Conservation (phyloP, 345 rosid species). For the Punica granatum region DNA sequence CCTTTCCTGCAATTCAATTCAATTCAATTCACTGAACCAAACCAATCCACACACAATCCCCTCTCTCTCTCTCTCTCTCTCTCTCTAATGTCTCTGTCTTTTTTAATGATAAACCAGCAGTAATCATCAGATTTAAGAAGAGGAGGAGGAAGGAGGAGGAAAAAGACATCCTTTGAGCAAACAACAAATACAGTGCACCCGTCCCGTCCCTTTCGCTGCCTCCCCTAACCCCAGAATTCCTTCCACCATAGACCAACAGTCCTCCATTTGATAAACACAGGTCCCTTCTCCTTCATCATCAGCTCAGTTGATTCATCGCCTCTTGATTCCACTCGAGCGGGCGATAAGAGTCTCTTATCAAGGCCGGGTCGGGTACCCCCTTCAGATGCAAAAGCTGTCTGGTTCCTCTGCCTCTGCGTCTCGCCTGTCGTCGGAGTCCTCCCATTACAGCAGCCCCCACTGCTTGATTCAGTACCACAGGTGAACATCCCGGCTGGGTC, state of each 20-base stretch:
- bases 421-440: neutral
- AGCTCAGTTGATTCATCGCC: neutral
- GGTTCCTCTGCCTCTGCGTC: neutral
- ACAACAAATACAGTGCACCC: neutral
- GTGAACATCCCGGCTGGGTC: constrained; percentile 1
- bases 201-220: neutral
- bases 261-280: neutral
- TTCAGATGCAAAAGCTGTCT: neutral
- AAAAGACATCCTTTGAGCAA: neutral
- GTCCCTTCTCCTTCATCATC: neutral
- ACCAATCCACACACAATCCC: neutral
- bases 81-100: neutral
- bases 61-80: constrained; percentile 7
- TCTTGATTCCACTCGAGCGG: neutral
- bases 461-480: neutral
- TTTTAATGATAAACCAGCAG: neutral
- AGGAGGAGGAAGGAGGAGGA: neutral
- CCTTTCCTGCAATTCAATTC: too few species aligned
- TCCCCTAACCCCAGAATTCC: neutral
- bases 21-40: constrained; percentile 3
- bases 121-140: neutral
- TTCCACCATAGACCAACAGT: neutral
- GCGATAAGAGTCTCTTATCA: too few species aligned
- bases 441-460: neutral
- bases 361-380: too few species aligned